Evolutionary conservation across 1,284 basidiomycete species (phyloP), one percentile per base, ranked within the genome.

Genomic region (Pyrrhoderma lamaoense): DNA sequence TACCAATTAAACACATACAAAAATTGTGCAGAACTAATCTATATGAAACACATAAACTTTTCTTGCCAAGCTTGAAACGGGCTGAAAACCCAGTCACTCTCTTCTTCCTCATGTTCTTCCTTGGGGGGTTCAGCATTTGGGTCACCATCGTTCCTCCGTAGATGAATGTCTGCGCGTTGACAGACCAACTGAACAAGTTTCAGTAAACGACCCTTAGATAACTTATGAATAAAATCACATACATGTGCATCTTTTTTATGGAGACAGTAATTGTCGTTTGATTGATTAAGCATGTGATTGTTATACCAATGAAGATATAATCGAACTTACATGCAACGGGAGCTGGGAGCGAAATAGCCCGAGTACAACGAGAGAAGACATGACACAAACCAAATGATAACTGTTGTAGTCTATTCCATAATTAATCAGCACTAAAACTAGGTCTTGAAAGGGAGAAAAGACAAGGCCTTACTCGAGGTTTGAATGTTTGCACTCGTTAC

Each of bases 371-470:
- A 1, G 64, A 62, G 56, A 68, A 70, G 22, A 64, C 58, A 49
- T 67, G 68, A 51, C 65, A 67, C 37, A 70, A 57, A 35, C 63
- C 59, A 57, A 64, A 68, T 16, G 66, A 62, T 3, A 71, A 55
- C 39, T 61, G 56, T 43, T 64, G 60, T n/a, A 65, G 50, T 2
- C 52, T 56, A 25, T 19, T 13, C n/a, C 14, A 13, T 9, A 25
- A 8, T 11, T 14, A 22, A 42, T 22, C 16, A 39, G 3, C 45
- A 27, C 14, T 11, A 44, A 40, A 16, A 40, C 8, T 2, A 18
- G 23, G 8, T 13, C 7, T n/a, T 8, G 16, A 16, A 42, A 40
- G 2, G 38, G 8, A 35, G 16, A 49, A 36, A 43, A n/a, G n/a
- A n/a, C n/a, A n/a, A n/a, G n/a, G n/a, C 27, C 47, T 18, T 11